A percentile compares a stretch with the other conserved stretches of the same genome.
Conservation (phyloP, 2,329 filamentous ascomycete genomes). For the Fusarium irregulare region DNA sequence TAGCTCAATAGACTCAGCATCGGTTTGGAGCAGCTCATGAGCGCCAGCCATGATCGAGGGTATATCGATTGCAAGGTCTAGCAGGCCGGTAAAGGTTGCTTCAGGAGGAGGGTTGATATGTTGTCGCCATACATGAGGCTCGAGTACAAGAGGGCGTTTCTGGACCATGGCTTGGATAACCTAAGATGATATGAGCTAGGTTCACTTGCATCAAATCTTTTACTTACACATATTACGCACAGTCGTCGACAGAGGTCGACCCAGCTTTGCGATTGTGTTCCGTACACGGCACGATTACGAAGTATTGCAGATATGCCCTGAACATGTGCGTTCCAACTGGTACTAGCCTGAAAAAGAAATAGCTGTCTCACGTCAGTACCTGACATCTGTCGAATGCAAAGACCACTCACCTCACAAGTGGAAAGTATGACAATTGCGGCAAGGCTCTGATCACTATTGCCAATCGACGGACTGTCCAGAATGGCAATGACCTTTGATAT, state of each 20-base stretch:
- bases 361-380: not conserved
- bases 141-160: not conserved
- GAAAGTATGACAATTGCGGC: slow-evolving; percentile 9
- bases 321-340: slow-evolving; percentile 1
- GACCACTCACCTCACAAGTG: slow-evolving; percentile 8
- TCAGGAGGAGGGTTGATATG: not conserved
- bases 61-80: not conserved
- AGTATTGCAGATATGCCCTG: slow-evolving; percentile 19
- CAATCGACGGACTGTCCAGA: not conserved
- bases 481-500: not conserved
- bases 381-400: no score
- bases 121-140: slow-evolving; percentile 3
- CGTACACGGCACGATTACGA: not conserved
- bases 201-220: accelerated
- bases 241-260: slow-evolving; percentile 7
- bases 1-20: accelerated
- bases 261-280: not conserved
- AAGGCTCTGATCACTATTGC: not conserved
- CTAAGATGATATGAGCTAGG: not conserved
- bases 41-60: not conserved
- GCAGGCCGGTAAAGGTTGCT: not conserved
- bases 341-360: slow-evolving; percentile 1
- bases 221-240: slow-evolving; percentile 8
- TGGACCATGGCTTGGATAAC: slow-evolving; percentile 4
- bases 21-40: accelerated